Conservation (phyloP, 2,329 filamentous ascomycete genomes). For the Talaromyces pinophilus region DNA sequence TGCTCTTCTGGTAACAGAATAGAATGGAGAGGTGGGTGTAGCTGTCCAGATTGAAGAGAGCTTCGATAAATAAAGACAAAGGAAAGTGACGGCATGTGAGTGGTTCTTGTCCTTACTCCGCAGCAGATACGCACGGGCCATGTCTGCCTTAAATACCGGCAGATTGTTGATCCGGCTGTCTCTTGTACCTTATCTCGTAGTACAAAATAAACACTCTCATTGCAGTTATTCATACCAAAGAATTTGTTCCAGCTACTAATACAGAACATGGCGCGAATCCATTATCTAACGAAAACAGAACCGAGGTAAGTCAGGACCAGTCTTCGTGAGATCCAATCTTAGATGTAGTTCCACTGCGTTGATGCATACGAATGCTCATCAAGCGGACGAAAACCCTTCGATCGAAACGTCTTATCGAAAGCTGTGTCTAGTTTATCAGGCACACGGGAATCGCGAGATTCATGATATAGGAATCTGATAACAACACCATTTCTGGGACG, state of each 20-base stretch:
- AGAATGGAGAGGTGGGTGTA: not conserved
- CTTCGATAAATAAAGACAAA: not conserved
- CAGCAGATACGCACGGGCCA: conserved; percentile 10
- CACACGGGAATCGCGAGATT: not conserved
- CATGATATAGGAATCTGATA: not conserved
- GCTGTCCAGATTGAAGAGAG: not conserved
- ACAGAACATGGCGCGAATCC: not conserved
- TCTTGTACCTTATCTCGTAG: too few species aligned
- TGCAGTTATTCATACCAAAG: not conserved
- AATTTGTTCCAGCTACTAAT: not conserved
- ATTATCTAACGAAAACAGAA: not conserved
- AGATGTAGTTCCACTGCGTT: not conserved
- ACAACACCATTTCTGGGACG: not conserved
- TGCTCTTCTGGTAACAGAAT: not conserved
- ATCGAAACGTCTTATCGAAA: not conserved
- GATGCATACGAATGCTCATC: not conserved
- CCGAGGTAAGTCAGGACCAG: not conserved
- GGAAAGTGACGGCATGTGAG: not conserved
- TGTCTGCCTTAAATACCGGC: not conserved
- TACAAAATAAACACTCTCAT: too few species aligned
- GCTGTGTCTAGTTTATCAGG: not conserved
- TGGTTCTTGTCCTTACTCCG: not conserved
- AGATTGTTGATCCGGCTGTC: not conserved
- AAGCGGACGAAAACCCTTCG: not conserved
- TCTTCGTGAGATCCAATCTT: not conserved